Evolutionary conservation across 805 yeast species (phyloP), one percentile per base, ranked within the genome.

Genomic region (Tetrapisispora nanseiensis): DNA sequence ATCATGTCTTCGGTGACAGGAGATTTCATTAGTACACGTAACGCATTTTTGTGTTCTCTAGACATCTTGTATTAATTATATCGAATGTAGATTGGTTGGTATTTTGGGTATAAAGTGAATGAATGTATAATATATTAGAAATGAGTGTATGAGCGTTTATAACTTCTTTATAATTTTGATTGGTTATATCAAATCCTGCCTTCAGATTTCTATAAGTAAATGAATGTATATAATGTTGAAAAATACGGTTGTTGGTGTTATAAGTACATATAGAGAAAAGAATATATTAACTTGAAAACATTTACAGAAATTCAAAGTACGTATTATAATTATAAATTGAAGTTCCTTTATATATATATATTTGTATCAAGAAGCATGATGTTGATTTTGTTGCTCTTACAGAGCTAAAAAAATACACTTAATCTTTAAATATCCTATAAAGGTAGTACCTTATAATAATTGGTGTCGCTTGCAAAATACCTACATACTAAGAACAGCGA

Each of bases 1-100:
- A 82, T 72, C 83, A 82, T 80, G 50, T 80, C 86, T 52, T 79
- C 82, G 11, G 84, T 73, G 44, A 81, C 82, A 23, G 87, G 86
- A 3, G 82, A 69, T 50, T 71, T 71, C 63, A 79, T 67, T 49
- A 80, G 71, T 40, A 78, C 62, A 44, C 70, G 67, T 48, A 80
- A 70, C 37, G 86, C 85, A 65, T 80, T 71, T 22, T 65, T 50
- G 55, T 73, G 52, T 43, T 49, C 52, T 38, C 51, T 50, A 54
- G 55, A 50, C 31, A 44, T 44, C 6, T 16, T 26, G 41, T n/a
- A 15, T 30, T 28, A 16, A 23, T 33, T 16, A 24, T 24, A 33
- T 22, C 22, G 32, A 29, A 29, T 29, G 32, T 29, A n/a, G 8
- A n/a, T 8, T n/a, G 13, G 15, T n/a, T 15, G 32, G 15, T 11